Percentiles rank a stretch among this genome's conserved stretches.
Conservation (phyloP, 129 eudicot species). For the Centaurea solstitialis region DNA sequence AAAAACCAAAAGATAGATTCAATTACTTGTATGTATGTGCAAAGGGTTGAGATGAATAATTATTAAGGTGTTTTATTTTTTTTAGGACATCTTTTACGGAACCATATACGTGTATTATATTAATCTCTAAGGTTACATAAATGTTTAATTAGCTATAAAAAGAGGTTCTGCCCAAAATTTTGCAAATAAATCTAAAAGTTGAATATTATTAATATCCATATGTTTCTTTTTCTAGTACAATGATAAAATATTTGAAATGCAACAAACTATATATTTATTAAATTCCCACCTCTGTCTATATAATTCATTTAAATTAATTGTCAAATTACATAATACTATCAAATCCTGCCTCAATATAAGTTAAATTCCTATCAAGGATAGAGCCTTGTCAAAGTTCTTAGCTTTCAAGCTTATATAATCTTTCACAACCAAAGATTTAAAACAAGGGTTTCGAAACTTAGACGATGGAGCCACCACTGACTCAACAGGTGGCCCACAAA, state of each 20-base stretch:
- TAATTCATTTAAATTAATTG: background rate
- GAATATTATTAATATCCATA: background rate
- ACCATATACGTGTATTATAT: too few species aligned
- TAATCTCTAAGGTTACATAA: too few species aligned
- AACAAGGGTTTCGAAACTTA: conserved; percentile 33
- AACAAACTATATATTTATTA: background rate
- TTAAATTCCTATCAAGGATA: conserved; percentile 37
- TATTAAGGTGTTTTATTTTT: too few species aligned
- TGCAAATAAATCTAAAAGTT: background rate
- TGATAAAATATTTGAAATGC: background rate
- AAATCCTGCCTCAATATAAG: background rate
- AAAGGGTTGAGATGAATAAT: too few species aligned
- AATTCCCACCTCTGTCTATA: background rate
- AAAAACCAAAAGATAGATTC: too few species aligned
- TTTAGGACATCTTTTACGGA: too few species aligned
- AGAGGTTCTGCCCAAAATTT: background rate
- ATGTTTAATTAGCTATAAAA: background rate
- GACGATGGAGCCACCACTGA: conserved; percentile 41
- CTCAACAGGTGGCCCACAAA: conserved; percentile 57
- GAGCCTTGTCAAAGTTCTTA: conserved; percentile 46
- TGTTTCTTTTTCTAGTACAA: background rate
- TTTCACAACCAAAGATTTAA: conserved; percentile 49
- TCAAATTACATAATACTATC: background rate
- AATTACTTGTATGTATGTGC: too few species aligned
- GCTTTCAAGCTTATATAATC: conserved; percentile 53